A percentile compares a stretch with the other conserved stretches of the same genome.
Conservation (phyloP, 495 filamentous ascomycete genomes). For the Neurospora africana region DNA sequence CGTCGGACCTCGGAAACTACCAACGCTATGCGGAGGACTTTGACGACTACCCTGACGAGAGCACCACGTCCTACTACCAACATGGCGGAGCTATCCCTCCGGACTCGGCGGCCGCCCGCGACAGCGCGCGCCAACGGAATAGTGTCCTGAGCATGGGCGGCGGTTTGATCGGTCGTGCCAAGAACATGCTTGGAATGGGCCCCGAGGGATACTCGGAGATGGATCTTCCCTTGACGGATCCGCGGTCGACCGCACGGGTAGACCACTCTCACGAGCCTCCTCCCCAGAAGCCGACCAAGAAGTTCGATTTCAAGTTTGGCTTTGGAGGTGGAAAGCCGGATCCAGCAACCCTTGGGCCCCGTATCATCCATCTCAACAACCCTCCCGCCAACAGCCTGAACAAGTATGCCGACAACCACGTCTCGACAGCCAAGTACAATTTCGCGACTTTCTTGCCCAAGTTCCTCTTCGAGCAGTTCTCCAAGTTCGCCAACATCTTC, state of each 20-base stretch:
- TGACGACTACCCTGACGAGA: constrained; percentile 65
- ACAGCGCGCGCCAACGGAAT: constrained; percentile 61
- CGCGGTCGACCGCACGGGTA: constrained; percentile 31
- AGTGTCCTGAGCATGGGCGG: constrained; percentile 80
- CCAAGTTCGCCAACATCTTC: constrained; percentile 97
- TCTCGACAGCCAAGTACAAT: constrained; percentile 98
- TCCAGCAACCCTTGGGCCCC: constrained; percentile 79
- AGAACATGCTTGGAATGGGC: constrained; percentile 84
- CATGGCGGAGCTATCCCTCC: constrained; percentile 46
- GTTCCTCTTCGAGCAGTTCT: constrained; percentile 98
- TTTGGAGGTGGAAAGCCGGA: constrained; percentile 79
- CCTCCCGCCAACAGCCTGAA: constrained; percentile 80
- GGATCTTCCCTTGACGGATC: constrained; percentile 89
- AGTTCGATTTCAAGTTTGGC: constrained; percentile 82
- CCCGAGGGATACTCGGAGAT: constrained; percentile 85
- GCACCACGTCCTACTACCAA: constrained; percentile 51
- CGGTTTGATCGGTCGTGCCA: constrained; percentile 73
- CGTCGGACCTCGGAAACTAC: constrained; percentile 75
- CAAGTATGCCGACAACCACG: constrained; percentile 90
- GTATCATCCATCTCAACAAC: constrained; percentile 95
- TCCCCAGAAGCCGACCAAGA: constrained; percentile 41
- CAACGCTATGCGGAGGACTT: constrained; percentile 81
- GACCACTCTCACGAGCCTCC: constrained; percentile 22
- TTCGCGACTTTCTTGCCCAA: constrained; percentile 90
- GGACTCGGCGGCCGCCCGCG: constrained; percentile 36